Evolutionary conservation across 768 basidiomycete species (phyloP).

Genomic region (Galerina sulciceps): DNA sequence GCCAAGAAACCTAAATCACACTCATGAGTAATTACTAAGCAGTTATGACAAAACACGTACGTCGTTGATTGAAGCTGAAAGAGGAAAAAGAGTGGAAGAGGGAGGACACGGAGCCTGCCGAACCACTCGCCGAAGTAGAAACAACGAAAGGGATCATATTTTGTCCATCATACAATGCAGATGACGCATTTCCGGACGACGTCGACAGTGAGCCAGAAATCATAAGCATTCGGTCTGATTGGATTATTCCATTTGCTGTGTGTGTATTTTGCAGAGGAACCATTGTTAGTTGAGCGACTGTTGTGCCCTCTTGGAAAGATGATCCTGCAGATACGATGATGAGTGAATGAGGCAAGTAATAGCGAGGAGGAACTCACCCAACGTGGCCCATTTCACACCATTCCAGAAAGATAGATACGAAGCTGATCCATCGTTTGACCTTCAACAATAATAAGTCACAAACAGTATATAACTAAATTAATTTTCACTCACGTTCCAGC

Average conservation of each 20-base stretch:
- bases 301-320: slow-evolving; percentile 56
- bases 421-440: slow-evolving; percentile 59
- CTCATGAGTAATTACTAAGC: slow-evolving; percentile 3
- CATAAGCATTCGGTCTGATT: slow-evolving; percentile 88
- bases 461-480: background rate
- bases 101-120: slow-evolving; percentile 70
- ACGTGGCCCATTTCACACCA: slow-evolving; percentile 71
- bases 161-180: slow-evolving; percentile 87
- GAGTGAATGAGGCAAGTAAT: slow-evolving; percentile 3
- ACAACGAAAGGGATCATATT: slow-evolving; percentile 82
- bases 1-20: slow-evolving; percentile 76
- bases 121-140: slow-evolving; percentile 66
- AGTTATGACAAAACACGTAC: slow-evolving; percentile 48
- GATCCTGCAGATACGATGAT: slow-evolving; percentile 46
- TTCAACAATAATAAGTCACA: slow-evolving; percentile 21
- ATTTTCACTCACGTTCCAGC: slow-evolving; percentile 73
- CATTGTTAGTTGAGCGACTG: slow-evolving; percentile 84
- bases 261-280: slow-evolving; percentile 88
- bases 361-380: slow-evolving; percentile 48
- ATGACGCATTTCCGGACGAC: slow-evolving; percentile 76
- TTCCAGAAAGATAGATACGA: slow-evolving; percentile 88
- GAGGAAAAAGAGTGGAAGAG: slow-evolving; percentile 82
- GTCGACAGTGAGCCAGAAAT: slow-evolving; percentile 80
- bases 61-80: slow-evolving; percentile 73
- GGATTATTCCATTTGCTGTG: slow-evolving; percentile 66